Conservation (phyloP, 768 basidiomycete genomes). For the Collybiopsis luxurians region DNA sequence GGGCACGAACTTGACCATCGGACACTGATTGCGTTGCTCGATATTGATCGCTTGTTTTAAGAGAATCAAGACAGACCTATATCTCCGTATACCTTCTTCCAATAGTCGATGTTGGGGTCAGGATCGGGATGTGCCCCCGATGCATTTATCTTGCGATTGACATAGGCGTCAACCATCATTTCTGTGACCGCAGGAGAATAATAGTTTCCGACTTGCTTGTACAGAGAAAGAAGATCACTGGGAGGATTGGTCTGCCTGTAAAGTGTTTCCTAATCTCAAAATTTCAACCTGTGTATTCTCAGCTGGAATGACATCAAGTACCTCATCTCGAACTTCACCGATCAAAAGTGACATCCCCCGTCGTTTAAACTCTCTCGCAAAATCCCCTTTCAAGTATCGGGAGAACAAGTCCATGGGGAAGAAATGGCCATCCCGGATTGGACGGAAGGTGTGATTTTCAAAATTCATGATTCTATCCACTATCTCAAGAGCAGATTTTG, state of each 20-base stretch:
- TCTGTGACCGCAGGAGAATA: conserved; percentile 9
- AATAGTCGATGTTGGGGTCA: conserved; percentile 4
- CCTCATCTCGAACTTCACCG: conserved; percentile 9
- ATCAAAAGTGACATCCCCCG: conserved; percentile 3
- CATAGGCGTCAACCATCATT: conserved; percentile 5
- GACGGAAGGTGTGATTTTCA: conserved; percentile 8
- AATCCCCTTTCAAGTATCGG: conserved; percentile 4
- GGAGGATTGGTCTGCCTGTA: conserved; percentile 11
- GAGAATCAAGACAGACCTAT: conserved; percentile 1
- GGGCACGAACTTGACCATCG: conserved; percentile 10
- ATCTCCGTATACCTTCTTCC: conserved; percentile 11
- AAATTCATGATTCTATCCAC: conserved; percentile 4
- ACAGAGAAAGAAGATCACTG: conserved; percentile 1
- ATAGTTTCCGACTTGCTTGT: conserved; percentile 10
- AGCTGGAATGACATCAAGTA: not conserved
- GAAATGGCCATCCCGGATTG: conserved; percentile 7
- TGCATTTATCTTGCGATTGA: conserved; percentile 4
- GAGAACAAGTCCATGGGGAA: conserved; percentile 8
- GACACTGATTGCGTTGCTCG: conserved; percentile 1
- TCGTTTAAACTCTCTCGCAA: conserved; percentile 7
- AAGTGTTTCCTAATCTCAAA: conserved; percentile 2
- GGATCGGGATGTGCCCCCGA: conserved; percentile 8
- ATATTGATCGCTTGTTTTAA: too few species aligned
- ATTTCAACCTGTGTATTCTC: not conserved
- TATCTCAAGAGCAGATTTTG: conserved; percentile 1